These are phyloP conservation scores for Paracoccidioides lutzii DNA, from an alignment of 2,329 filamentous ascomycete species.

Conservation along the genomic window DNA sequence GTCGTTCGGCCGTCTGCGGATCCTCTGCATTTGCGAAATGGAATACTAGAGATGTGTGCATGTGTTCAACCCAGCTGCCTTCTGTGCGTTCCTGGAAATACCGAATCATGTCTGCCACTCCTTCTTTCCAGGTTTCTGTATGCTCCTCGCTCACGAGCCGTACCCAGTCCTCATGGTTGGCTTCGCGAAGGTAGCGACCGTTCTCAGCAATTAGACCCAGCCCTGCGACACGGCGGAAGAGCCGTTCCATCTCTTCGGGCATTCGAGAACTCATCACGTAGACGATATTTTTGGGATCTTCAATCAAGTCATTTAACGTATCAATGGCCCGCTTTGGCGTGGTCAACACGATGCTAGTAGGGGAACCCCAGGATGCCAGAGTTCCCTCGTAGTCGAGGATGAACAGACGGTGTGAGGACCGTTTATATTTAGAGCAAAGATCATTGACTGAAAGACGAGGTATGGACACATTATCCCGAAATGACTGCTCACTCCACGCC, in stretches of 20 bases:
- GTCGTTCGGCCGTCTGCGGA: slow-evolving; percentile 57
- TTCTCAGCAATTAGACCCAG: slow-evolving; percentile 90
- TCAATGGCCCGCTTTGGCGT: slow-evolving; percentile 78
- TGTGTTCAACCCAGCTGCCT: slow-evolving; percentile 74
- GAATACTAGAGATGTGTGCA: slow-evolving; percentile 84
- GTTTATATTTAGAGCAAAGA: slow-evolving; percentile 53
- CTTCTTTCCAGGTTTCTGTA: slow-evolving; percentile 67
- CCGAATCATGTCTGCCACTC: slow-evolving; percentile 66
- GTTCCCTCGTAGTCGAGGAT: slow-evolving; percentile 92
- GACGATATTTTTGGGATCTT: slow-evolving; percentile 69
- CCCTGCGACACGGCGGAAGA: slow-evolving; percentile 72
- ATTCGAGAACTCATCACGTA: slow-evolving; percentile 89
- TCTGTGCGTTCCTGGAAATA: slow-evolving; percentile 88
- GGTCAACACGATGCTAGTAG: slow-evolving; percentile 70
- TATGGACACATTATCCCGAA: slow-evolving; percentile 72
- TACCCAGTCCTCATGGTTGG: slow-evolving; percentile 56
- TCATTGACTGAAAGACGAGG: slow-evolving; percentile 63
- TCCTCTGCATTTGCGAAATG: slow-evolving; percentile 78
- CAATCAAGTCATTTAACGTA: slow-evolving; percentile 65
- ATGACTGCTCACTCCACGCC: slow-evolving; percentile 72
- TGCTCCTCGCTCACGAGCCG: slow-evolving; percentile 61
- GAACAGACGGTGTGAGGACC: slow-evolving; percentile 59
- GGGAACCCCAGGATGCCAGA: slow-evolving; percentile 72
- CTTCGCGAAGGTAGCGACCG: slow-evolving; percentile 74
- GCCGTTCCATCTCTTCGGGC: slow-evolving; percentile 72